These are phyloP conservation scores for Potentilla sterilis DNA, from an alignment of 306 rosid genomes.

Conservation along the genomic window DNA sequence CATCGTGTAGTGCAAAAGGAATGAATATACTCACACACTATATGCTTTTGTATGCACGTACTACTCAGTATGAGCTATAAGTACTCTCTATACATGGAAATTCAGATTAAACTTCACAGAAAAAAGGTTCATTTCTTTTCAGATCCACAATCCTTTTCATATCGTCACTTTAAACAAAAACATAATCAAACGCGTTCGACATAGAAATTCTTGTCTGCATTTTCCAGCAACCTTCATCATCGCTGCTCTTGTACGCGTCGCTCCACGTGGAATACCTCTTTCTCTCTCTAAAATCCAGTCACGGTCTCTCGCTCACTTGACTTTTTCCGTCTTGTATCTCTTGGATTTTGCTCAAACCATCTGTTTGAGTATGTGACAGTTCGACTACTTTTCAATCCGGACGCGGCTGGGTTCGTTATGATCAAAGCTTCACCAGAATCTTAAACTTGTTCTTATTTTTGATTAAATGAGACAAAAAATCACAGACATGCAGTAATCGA, in stretches of 20 bases:
- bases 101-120: conserved; percentile 24
- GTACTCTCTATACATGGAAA: conserved; percentile 6
- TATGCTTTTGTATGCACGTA: not conserved
- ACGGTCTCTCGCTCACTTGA: not conserved
- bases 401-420: conserved; percentile 25
- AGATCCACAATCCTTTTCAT: not conserved
- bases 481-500: not conserved
- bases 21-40: no score
- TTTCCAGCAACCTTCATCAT: conserved; percentile 13
- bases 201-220: not conserved
- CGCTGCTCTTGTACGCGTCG: conserved; percentile 9
- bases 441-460: not conserved
- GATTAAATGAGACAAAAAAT: not conserved
- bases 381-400: conserved; percentile 20
- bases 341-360: not conserved
- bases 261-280: not conserved
- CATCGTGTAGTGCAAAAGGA: no score
- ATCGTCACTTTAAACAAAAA: not conserved
- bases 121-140: not conserved
- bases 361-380: not conserved
- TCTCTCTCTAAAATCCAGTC: not conserved
- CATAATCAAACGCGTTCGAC: not conserved
- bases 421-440: conserved; percentile 12
- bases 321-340: not conserved
- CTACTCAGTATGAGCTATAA: not conserved